Evolutionary conservation across 140 eudicot genomes (phyloP).

Genomic region (Artemisia princeps): DNA sequence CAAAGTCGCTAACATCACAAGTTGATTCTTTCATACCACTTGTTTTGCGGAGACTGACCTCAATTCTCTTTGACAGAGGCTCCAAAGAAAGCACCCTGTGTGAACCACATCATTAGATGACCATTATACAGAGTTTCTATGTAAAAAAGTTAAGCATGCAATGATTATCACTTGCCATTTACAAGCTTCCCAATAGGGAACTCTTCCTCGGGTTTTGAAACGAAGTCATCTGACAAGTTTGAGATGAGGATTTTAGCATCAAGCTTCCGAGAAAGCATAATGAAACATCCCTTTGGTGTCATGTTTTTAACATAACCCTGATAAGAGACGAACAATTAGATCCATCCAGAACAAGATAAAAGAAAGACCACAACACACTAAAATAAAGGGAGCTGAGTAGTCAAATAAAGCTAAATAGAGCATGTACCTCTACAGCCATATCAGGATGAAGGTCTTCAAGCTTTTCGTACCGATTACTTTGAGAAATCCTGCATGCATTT

Average conservation of each 20-base stretch:
- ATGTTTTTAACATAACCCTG: conserved; percentile 84
- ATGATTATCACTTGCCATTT: conserved; percentile 54
- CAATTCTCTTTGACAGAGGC: conserved; percentile 76
- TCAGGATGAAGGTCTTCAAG: conserved; percentile 68
- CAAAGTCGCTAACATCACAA: conserved; percentile 30
- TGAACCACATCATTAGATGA: conserved; percentile 16
- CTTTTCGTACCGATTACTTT: conserved; percentile 33
- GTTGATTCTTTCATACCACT: conserved; percentile 32
- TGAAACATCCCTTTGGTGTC: conserved; percentile 74
- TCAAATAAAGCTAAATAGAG: neutral
- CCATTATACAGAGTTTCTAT: neutral
- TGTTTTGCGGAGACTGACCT: conserved; percentile 66
- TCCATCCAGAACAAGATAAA: conserved; percentile 6
- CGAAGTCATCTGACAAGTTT: conserved; percentile 72
- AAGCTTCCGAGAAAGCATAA: conserved; percentile 70
- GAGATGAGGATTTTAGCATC: conserved; percentile 77
- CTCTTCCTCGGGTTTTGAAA: conserved; percentile 63
- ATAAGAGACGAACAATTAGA: conserved; percentile 14
- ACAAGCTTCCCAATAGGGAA: conserved; percentile 84
- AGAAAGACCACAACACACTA: neutral
- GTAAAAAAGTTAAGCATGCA: neutral
- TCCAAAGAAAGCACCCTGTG: conserved; percentile 81
- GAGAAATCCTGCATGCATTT: conserved; percentile 35
- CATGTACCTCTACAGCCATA: conserved; percentile 60
- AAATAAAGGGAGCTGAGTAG: neutral